Evolutionary conservation across 1,139 yeast genomes (phyloP).

Genomic region (Geotrichum aggregatum): DNA sequence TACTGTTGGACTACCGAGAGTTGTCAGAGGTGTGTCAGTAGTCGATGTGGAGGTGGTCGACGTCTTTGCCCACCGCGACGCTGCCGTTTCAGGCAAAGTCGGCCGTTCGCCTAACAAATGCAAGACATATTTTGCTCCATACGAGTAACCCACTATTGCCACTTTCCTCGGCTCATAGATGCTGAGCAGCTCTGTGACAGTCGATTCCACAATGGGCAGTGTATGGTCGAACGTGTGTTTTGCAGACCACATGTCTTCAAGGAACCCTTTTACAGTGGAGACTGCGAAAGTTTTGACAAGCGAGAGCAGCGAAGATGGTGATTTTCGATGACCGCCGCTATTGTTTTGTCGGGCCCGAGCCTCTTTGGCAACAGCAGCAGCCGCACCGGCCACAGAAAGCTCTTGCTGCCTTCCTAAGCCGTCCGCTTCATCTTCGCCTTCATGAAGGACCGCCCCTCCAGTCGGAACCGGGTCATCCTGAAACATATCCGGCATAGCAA

Average conservation of each 20-base stretch:
- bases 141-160: slow-evolving; percentile 41
- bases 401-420: background rate
- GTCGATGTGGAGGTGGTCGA: background rate
- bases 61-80: slow-evolving; percentile 25
- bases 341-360: too few relatives aligned
- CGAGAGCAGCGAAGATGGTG: slow-evolving; percentile 20
- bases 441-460: slow-evolving; percentile 28
- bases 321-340: too few relatives aligned
- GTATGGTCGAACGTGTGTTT: slow-evolving; percentile 37
- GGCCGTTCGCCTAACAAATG: slow-evolving; percentile 30
- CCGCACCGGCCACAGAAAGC: background rate
- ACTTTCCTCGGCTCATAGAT: slow-evolving; percentile 36
- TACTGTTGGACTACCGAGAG: slow-evolving; percentile 24
- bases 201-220: slow-evolving; percentile 31
- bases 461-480: slow-evolving; percentile 36
- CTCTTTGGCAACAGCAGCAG: background rate
- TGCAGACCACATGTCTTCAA: slow-evolving; percentile 43
- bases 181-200: slow-evolving; percentile 36
- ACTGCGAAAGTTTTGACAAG: slow-evolving; percentile 37
- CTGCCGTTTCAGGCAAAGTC: slow-evolving; percentile 27
- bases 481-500: slow-evolving; percentile 37
- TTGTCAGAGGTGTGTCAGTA: too few relatives aligned
- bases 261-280: slow-evolving; percentile 36
- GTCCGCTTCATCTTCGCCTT: slow-evolving; percentile 25
- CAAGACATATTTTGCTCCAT: slow-evolving; percentile 40